Evolutionary conservation across 2,329 filamentous ascomycete genomes (phyloP), one percentile per base, ranked within the genome.

Genomic region (Microsporum ferrugineum): DNA sequence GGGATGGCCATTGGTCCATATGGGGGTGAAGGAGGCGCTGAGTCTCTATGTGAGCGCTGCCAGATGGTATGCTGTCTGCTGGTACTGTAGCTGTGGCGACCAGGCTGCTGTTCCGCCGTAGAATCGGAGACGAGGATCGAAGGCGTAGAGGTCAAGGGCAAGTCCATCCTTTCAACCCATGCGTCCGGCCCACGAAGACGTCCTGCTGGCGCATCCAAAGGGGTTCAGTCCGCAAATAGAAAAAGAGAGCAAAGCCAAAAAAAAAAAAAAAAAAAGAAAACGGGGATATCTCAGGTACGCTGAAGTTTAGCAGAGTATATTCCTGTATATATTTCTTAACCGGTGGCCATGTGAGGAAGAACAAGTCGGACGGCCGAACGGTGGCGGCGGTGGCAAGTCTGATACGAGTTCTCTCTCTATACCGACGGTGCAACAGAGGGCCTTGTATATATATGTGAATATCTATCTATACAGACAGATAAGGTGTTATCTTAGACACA

Each of bases 1-100:
- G 83, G 83, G 70, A 88, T 87, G 63, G 84, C 77, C 82, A 88
- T 84, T 66, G 83, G 80, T 64, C 79, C 78, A 64, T 57, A 39
- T 5, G 55, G 7, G 17, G 34, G 31, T 38, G 55, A 39, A 2
- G 33, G 31, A 31, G 55, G 38, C 58, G 60, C 72, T 61, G 75
- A 71, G 68, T 74, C 73, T 45, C 49, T 36, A 51, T 56, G 45
- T 60, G 36, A 63, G 49, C 23, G 45, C 45, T 29, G 45, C 17
- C 17, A 23, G 17, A 23, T 23, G 31, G 27, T 8, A 14, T 57
- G 53, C n/a, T 36, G 53, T 36, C 39, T 8, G 2, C 33, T 41
- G 33, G 57, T 43, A 23, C 7, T 41, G 57, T 17, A 41, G n/a
- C 27, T 39, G 36, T 33, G 29, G 34, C 51, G 29, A 56, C 8